These are phyloP conservation scores for Castanopsis chinensis DNA, from an alignment of 306 rosid species.

Conservation along the genomic window DNA sequence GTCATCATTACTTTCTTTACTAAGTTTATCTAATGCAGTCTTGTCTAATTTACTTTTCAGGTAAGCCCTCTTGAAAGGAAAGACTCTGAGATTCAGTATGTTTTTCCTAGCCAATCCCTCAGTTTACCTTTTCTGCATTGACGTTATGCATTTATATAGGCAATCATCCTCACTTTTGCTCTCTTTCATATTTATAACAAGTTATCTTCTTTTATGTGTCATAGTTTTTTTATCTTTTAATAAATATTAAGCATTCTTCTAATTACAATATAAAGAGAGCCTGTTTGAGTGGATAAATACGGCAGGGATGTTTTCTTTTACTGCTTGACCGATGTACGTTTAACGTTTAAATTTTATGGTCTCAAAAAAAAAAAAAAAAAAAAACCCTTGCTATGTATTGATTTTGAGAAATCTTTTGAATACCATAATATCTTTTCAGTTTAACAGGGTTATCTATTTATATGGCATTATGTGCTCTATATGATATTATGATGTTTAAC, in stretches of 20 bases:
- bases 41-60: slow-evolving; percentile 42
- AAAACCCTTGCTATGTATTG: neutral
- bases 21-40: slow-evolving; percentile 3
- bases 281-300: neutral
- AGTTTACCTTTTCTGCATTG: neutral
- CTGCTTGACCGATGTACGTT: too few relatives aligned
- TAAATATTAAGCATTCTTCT: neutral
- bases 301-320: neutral
- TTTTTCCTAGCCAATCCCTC: slow-evolving; percentile 17
- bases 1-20: slow-evolving; percentile 8
- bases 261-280: neutral
- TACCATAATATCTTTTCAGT: neutral
- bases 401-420: neutral
- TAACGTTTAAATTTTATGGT: too few relatives aligned
- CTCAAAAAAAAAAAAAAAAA: too few relatives aligned
- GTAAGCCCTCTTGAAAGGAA: slow-evolving; percentile 80
- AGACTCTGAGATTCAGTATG: slow-evolving; percentile 93
- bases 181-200: neutral
- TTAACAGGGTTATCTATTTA: neutral
- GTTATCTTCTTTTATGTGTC: neutral
- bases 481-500: neutral
- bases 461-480: neutral
- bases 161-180: neutral
- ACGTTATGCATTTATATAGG: neutral
- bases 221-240: neutral